Percentiles rank a stretch among this genome's conserved stretches.
phyloP scores from a whole-genome alignment of 768 basidiomycete species.

The Cystobasidiopsis lactophilus region DNA sequence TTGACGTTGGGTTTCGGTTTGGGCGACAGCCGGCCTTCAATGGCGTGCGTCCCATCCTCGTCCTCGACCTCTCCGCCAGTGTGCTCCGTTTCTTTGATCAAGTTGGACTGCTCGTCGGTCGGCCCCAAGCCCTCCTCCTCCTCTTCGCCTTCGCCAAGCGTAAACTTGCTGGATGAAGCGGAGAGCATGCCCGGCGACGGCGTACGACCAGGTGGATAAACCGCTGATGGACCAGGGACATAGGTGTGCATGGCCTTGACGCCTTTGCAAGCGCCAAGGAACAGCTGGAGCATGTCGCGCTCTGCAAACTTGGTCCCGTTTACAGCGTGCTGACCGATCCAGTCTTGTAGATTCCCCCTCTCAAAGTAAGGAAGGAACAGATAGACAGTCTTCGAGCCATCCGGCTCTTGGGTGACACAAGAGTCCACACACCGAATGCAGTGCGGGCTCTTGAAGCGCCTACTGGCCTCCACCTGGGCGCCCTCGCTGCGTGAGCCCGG shows the following conservation, averaged over 20 bases:
- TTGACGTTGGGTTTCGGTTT: background rate
- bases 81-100: constrained; percentile 5
- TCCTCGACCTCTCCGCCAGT: constrained; percentile 6
- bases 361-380: constrained; percentile 86
- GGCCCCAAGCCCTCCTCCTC: constrained; percentile 24
- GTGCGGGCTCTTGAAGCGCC: constrained; percentile 87
- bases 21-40: background rate
- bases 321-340: constrained; percentile 55
- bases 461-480: constrained; percentile 89
- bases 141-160: constrained; percentile 22
- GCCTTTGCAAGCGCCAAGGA: constrained; percentile 84
- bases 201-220: constrained; percentile 7
- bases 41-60: background rate
- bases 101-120: constrained; percentile 2
- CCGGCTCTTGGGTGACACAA: constrained; percentile 40
- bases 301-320: constrained; percentile 68
- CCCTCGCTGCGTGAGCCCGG: constrained; percentile 1
- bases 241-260: constrained; percentile 87
- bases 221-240: constrained; percentile 18
- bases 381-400: constrained; percentile 53
- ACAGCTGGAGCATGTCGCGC: constrained; percentile 63
- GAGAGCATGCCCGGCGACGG: background rate
- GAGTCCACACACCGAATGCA: constrained; percentile 45
- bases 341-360: constrained; percentile 84
- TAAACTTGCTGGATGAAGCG: no score